Percentiles rank a stretch among this genome's conserved stretches.
phyloP scores from a whole-genome alignment of 1,284 basidiomycete genomes.

The Veloboletus limbatus region DNA sequence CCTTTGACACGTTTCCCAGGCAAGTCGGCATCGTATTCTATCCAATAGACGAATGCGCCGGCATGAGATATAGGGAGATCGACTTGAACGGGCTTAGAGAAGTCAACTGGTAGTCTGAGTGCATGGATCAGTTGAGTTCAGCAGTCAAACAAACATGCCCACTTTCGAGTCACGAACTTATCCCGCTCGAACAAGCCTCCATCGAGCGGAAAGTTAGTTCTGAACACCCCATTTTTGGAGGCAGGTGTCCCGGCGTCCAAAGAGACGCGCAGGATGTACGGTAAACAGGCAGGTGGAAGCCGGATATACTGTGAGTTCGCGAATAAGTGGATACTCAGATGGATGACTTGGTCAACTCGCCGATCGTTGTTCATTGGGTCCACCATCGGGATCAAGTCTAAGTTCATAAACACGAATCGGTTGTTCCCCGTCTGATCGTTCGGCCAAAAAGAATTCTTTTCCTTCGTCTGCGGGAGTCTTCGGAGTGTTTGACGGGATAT shows the following conservation, averaged over 20 bases:
- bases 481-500: conserved; percentile 44
- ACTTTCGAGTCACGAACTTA: conserved; percentile 77
- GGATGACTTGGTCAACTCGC: conserved; percentile 46
- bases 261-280: conserved; percentile 87
- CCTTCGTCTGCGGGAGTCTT: conserved; percentile 92
- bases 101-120: conserved; percentile 70
- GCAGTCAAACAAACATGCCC: conserved; percentile 8
- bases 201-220: conserved; percentile 92
- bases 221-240: conserved; percentile 84
- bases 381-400: conserved; percentile 83
- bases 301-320: conserved; percentile 75
- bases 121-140: conserved; percentile 11
- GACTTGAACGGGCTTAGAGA: conserved; percentile 86
- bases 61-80: conserved; percentile 94
- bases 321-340: conserved; percentile 10
- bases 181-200: conserved; percentile 82
- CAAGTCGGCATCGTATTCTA: conserved; percentile 77
- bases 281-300: conserved; percentile 83
- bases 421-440: conserved; percentile 49
- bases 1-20: conserved; percentile 66
- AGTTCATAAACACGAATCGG: conserved; percentile 84
- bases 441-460: conserved; percentile 79
- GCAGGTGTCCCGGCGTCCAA: conserved; percentile 88
- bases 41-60: conserved; percentile 90
- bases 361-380: conserved; percentile 78